Evolutionary conservation across 2,329 filamentous ascomycete genomes (phyloP).

Genomic region (Leptographium radiaticola): DNA sequence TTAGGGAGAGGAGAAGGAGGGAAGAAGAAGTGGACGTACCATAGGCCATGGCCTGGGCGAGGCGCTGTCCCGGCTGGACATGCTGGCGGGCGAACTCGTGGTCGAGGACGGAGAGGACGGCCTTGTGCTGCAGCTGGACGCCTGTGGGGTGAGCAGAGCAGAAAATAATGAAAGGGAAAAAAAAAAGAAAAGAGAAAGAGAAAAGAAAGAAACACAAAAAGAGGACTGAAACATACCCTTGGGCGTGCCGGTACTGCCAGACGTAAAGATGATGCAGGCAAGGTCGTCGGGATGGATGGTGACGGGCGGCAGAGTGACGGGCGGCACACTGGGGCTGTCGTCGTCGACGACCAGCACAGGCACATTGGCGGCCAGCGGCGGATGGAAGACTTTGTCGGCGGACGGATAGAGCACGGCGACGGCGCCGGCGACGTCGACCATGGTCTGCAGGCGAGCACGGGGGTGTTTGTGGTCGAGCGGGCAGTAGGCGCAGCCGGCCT

Average conservation of each 20-base stretch:
- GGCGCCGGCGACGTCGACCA: not conserved
- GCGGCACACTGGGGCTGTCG: no score
- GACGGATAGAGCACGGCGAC: not conserved
- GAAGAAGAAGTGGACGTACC: no score
- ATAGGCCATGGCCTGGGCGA: constrained; percentile 30
- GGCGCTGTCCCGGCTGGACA: constrained; percentile 18
- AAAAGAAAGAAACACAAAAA: no score
- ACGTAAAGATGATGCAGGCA: constrained; percentile 31
- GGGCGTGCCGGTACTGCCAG: constrained; percentile 28
- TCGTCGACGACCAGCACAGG: no score
- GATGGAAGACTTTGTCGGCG: no score
- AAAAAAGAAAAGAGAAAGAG: no score
- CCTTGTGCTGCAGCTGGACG: constrained; percentile 22
- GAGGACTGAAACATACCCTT: no score
- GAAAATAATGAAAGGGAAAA: no score
- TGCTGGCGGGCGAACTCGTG: constrained; percentile 20
- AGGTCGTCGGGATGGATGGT: not conserved
- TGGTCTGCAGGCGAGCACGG: not conserved
- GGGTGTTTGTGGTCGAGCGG: constrained; percentile 14
- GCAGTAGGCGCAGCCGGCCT: constrained; percentile 19
- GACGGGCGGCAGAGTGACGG: constrained; percentile 4
- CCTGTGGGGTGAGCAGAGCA: no score
- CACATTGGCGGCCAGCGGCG: not conserved
- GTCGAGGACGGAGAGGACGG: constrained; percentile 22
- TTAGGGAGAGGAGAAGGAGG: no score